Percentiles rank a stretch among this genome's conserved stretches.
These are phyloP conservation scores for Septoria linicola DNA, from an alignment of 2,329 filamentous ascomycete genomes.

Conservation along the genomic window DNA sequence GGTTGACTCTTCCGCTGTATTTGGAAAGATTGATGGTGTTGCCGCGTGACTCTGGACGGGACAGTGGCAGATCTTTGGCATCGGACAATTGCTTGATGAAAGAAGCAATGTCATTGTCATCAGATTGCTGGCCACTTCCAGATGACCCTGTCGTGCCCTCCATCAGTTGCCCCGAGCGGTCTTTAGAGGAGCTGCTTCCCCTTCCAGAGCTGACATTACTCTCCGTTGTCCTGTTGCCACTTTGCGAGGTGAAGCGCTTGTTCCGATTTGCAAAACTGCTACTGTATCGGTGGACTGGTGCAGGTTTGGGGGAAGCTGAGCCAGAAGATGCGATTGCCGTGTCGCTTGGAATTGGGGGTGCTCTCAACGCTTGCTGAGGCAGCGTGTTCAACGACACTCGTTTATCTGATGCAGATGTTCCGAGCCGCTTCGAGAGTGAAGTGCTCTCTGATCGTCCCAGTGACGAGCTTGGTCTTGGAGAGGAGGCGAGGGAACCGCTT, in stretches of 20 bases:
- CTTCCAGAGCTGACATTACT: constrained; percentile 79
- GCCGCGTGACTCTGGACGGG: constrained; percentile 57
- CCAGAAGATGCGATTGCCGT: constrained; percentile 63
- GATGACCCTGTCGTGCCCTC: constrained; percentile 69
- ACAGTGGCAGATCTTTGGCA: constrained; percentile 73
- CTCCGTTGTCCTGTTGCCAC: constrained; percentile 64
- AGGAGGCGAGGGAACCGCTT: constrained; percentile 75
- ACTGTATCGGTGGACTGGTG: constrained; percentile 78
- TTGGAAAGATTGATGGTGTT: constrained; percentile 56
- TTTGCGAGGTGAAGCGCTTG: constrained; percentile 69
- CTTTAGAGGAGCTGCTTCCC: constrained; percentile 64
- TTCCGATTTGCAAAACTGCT: constrained; percentile 91
- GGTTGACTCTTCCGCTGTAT: constrained; percentile 81
- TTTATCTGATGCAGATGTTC: constrained; percentile 44
- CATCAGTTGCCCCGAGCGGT: constrained; percentile 27
- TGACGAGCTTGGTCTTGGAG: constrained; percentile 48
- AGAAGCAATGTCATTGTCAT: constrained; percentile 90
- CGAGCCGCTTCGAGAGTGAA: constrained; percentile 17
- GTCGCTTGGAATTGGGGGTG: constrained; percentile 62
- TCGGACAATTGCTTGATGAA: constrained; percentile 87
- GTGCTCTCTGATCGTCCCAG: constrained; percentile 18
- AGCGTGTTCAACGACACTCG: constrained; percentile 71
- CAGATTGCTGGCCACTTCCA: constrained; percentile 63
- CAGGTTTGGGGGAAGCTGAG: constrained; percentile 75
- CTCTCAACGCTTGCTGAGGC: constrained; percentile 70